Evolutionary conservation across 2,329 filamentous ascomycete genomes (phyloP).

Genomic region (Eurotiales sp.): DNA sequence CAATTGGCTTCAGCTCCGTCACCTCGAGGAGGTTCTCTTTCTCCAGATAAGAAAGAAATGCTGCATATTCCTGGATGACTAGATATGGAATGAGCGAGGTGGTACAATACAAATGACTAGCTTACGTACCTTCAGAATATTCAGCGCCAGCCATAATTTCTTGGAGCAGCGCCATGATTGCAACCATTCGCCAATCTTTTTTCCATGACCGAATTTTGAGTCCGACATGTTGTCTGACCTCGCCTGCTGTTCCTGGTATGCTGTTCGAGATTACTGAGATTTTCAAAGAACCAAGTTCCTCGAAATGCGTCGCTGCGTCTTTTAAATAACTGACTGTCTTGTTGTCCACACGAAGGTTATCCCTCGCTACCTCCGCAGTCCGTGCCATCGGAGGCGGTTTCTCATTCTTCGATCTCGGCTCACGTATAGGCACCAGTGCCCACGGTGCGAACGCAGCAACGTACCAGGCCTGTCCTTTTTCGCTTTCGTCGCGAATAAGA

Average conservation of each 20-base stretch:
- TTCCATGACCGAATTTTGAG: constrained; percentile 33
- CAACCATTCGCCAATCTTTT: constrained; percentile 38
- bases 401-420: constrained; percentile 37
- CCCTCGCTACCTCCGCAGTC: constrained; percentile 62
- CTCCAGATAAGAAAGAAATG: constrained; percentile 51
- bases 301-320: constrained; percentile 59
- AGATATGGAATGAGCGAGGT: constrained; percentile 19
- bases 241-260: constrained; percentile 27
- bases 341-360: constrained; percentile 76
- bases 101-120: constrained; percentile 11
- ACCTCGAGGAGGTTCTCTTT: constrained; percentile 48
- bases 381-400: constrained; percentile 55
- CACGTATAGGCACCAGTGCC: constrained; percentile 47
- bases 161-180: constrained; percentile 38
- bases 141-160: constrained; percentile 33
- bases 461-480: constrained; percentile 71
- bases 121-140: constrained; percentile 30
- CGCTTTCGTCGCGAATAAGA: constrained; percentile 62
- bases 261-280: constrained; percentile 24
- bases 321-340: constrained; percentile 67
- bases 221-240: constrained; percentile 36
- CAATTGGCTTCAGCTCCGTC: constrained; percentile 57
- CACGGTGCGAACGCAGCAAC: constrained; percentile 73
- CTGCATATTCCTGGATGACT: constrained; percentile 50
- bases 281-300: constrained; percentile 63